Conservation (phyloP, 768 basidiomycete genomes). For the Tricholoma furcatifolium region DNA sequence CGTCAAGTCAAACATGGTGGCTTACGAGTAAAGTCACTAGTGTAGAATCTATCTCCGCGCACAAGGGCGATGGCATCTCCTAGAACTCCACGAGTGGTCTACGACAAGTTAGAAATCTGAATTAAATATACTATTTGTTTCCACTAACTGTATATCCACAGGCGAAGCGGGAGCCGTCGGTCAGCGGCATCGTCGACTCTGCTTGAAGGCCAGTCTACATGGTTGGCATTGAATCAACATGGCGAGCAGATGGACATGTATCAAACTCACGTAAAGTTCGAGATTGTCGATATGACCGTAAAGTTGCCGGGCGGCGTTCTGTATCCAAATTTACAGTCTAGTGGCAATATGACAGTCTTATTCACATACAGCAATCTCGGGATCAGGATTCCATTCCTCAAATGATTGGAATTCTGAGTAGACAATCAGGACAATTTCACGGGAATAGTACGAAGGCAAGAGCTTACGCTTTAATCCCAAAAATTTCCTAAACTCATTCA, state of each 20-base stretch:
- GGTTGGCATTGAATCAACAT: background rate
- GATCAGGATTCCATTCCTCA: slow-evolving; percentile 54
- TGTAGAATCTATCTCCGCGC: slow-evolving; percentile 53
- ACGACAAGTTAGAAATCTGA: background rate
- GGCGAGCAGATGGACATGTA: background rate
- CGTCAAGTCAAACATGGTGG: background rate
- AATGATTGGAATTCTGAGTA: slow-evolving; percentile 39
- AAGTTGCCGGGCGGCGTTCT: slow-evolving; percentile 26
- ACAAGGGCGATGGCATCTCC: slow-evolving; percentile 52
- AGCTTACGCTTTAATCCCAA: background rate
- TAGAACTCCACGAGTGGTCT: slow-evolving; percentile 48
- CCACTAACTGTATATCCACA: slow-evolving; percentile 27
- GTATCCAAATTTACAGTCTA: background rate
- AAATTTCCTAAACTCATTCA: slow-evolving; percentile 48
- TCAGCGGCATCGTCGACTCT: slow-evolving; percentile 31
- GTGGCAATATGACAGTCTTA: background rate
- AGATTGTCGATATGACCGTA: slow-evolving; percentile 33
- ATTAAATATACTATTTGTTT: background rate
- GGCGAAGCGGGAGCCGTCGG: slow-evolving; percentile 24
- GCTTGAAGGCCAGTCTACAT: slow-evolving; percentile 29
- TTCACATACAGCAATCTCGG: slow-evolving; percentile 37
- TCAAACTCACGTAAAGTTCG: slow-evolving; percentile 28
- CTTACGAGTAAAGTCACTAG: slow-evolving; percentile 49
- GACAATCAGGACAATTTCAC: background rate
- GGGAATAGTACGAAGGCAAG: background rate